Percentiles rank a stretch among this genome's conserved stretches.
Evolutionary conservation across 768 basidiomycete genomes (phyloP).

Genomic region (Pilatotrama ljubarskyi): DNA sequence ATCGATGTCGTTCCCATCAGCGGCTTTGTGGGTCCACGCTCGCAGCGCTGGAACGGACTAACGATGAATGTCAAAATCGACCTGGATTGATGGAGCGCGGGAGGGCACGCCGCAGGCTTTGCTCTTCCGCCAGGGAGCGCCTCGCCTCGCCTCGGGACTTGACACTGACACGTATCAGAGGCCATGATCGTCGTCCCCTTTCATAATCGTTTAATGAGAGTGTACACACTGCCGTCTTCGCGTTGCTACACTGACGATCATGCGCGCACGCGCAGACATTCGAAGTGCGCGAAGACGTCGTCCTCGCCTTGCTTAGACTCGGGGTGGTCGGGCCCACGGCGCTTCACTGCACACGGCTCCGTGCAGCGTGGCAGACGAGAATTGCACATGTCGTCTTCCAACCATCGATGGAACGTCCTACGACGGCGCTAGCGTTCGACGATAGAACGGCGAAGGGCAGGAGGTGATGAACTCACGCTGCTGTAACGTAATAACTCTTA

Average conservation of each 20-base stretch:
- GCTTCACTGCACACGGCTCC: neutral
- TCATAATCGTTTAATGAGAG: neutral
- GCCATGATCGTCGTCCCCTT: neutral
- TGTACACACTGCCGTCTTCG: neutral
- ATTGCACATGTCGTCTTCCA: neutral
- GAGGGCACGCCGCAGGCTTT: no score
- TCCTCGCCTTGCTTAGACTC: no score
- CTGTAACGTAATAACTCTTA: conserved; percentile 2
- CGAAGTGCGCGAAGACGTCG: neutral
- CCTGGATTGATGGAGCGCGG: no score
- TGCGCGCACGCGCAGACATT: neutral
- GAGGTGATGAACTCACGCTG: neutral
- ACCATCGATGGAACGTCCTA: conserved; percentile 4
- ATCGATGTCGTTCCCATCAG: neutral
- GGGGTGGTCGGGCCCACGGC: no score
- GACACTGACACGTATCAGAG: neutral
- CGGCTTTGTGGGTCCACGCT: neutral
- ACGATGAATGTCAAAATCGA: neutral
- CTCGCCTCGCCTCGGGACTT: neutral
- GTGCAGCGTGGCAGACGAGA: neutral
- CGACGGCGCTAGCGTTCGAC: neutral
- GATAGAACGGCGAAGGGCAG: neutral
- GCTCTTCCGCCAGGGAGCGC: no score
- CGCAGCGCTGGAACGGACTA: neutral
- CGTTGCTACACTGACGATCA: neutral